phyloP scores from a whole-genome alignment of 1,139 yeast genomes.

The Nakaseomyces nivariensis region DNA sequence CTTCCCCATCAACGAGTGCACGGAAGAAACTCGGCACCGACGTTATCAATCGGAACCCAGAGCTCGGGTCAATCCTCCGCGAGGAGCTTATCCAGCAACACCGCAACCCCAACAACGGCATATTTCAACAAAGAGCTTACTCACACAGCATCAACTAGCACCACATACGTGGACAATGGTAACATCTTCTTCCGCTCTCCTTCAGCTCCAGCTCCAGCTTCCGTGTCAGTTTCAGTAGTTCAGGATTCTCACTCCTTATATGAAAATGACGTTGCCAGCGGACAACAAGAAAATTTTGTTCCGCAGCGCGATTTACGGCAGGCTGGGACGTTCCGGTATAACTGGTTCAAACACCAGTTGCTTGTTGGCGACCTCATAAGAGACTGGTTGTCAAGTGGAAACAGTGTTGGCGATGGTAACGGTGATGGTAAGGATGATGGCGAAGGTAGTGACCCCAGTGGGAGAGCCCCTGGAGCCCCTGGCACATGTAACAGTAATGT shows the following conservation, averaged over 20 bases:
- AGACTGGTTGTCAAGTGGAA: constrained; percentile 1
- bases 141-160: background rate
- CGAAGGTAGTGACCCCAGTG: background rate
- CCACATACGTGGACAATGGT: constrained; percentile 2
- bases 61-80: background rate
- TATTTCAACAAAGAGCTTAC: background rate
- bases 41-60: background rate
- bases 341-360: constrained; percentile 1
- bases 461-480: too few species aligned
- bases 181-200: constrained; percentile 1
- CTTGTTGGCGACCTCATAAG: background rate
- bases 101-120: background rate
- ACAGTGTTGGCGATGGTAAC: background rate
- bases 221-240: too few species aligned
- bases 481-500: too few species aligned
- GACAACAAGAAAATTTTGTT: constrained; percentile 2
- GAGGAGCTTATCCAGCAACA: background rate
- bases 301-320: background rate
- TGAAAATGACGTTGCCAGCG: background rate
- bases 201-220: background rate
- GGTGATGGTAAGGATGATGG: background rate
- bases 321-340: background rate
- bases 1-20: background rate
- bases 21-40: constrained; percentile 1
- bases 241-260: background rate